A percentile compares a stretch with the other conserved stretches of the same genome.
These are phyloP conservation scores for Macrolepiota dolichaula DNA, from an alignment of 768 basidiomycete genomes.

Conservation along the genomic window DNA sequence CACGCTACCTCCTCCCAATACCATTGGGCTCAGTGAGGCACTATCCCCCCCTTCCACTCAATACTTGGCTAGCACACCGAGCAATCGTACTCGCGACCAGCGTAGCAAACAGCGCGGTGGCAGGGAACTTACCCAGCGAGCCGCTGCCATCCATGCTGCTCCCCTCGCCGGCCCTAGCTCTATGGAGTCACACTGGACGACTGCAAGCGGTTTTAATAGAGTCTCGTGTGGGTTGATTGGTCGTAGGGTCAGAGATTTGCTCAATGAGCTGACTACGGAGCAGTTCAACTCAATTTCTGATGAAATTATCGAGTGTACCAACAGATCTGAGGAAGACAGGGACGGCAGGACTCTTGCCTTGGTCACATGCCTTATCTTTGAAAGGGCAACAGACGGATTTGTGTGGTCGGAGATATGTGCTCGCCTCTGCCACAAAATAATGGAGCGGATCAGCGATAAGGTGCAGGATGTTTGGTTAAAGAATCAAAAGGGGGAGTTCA, in stretches of 20 bases:
- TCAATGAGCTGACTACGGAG: slow-evolving; percentile 97
- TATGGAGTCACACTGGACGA: slow-evolving; percentile 69
- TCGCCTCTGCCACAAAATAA: slow-evolving; percentile 90
- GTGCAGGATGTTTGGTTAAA: slow-evolving; percentile 88
- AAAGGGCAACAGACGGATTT: slow-evolving; percentile 96
- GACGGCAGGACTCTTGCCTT: slow-evolving; percentile 93
- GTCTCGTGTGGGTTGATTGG: slow-evolving; percentile 86
- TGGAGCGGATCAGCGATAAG: slow-evolving; percentile 85
- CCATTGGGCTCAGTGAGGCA: slow-evolving; percentile 84
- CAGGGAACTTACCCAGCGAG: slow-evolving; percentile 35
- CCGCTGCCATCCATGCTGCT: slow-evolving; percentile 12
- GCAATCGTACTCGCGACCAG: slow-evolving; percentile 70
- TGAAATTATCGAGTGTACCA: slow-evolving; percentile 94
- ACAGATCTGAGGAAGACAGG: slow-evolving; percentile 88
- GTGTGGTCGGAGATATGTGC: slow-evolving; percentile 98
- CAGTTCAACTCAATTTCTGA: slow-evolving; percentile 94
- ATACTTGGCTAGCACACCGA: slow-evolving; percentile 40
- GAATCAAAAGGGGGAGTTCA: slow-evolving; percentile 77
- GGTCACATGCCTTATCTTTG: slow-evolving; percentile 94
- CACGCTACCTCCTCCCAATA: slow-evolving; percentile 81
- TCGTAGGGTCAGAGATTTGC: slow-evolving; percentile 85
- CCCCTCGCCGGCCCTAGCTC: slow-evolving; percentile 46
- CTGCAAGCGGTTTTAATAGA: slow-evolving; percentile 83
- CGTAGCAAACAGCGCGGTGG: slow-evolving; percentile 72
- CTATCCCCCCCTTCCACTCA: slow-evolving; percentile 63